phyloP scores from a whole-genome alignment of 2,329 filamentous ascomycete genomes.

The Diaporthe destruens region DNA sequence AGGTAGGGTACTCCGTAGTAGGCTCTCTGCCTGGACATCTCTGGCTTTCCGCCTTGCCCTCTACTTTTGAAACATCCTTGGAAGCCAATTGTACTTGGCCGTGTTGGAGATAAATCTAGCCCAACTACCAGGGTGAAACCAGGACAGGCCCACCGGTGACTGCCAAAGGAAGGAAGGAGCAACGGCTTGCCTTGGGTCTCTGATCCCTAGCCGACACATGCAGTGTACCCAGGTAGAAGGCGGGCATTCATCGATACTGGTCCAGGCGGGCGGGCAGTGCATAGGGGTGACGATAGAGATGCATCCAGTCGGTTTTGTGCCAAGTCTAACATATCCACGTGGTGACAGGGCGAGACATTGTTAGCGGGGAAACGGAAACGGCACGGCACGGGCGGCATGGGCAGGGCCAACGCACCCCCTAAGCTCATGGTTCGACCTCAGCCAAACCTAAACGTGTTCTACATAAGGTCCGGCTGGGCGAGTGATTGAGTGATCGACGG shows the following conservation, averaged over 20 bases:
- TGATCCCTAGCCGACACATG: neutral
- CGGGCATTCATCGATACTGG: neutral
- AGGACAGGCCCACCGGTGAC: neutral
- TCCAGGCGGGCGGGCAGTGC: neutral
- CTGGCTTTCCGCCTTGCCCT: neutral
- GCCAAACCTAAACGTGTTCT: neutral
- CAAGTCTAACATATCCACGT: neutral
- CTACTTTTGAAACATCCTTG: neutral
- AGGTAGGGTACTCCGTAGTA: too few species aligned
- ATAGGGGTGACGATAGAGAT: neutral
- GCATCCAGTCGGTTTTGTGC: neutral
- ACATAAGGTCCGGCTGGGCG: neutral
- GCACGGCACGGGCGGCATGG: constrained; percentile 12
- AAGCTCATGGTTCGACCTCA: neutral
- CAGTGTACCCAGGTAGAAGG: neutral
- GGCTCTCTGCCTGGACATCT: too few species aligned
- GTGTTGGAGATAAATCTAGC: neutral
- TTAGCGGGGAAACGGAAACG: neutral
- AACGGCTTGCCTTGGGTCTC: neutral
- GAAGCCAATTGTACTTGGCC: neutral
- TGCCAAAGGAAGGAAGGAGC: constrained; percentile 1
- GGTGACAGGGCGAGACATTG: neutral
- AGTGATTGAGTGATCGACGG: neutral
- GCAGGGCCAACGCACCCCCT: neutral
- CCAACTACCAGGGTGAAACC: neutral